Evolutionary conservation across 2,329 filamentous ascomycete genomes (phyloP).

Genomic region (Aspergillus fumigatiaffinis): DNA sequence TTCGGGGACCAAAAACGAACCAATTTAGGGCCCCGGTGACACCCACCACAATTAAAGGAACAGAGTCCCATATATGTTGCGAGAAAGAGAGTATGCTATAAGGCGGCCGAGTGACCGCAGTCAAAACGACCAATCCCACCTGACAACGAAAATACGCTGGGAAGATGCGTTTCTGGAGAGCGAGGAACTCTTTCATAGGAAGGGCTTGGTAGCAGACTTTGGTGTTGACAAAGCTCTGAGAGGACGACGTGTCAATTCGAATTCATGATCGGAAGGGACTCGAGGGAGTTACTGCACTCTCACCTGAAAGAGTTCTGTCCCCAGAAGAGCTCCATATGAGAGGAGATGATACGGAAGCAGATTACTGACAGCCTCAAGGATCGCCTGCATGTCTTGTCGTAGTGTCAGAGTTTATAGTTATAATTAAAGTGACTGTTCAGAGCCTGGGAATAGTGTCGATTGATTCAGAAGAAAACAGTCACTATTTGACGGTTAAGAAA

Average conservation of each 20-base stretch:
- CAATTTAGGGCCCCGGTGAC: conserved; percentile 34
- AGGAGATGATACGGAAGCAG: conserved; percentile 35
- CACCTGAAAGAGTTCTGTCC: conserved; percentile 36
- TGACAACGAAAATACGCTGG: conserved; percentile 40
- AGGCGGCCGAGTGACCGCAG: conserved; percentile 32
- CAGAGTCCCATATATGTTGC: conserved; percentile 16
- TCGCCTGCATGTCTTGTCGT: conserved; percentile 9
- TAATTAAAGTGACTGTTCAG: neutral
- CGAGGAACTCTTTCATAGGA: conserved; percentile 35
- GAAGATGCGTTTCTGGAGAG: conserved; percentile 39
- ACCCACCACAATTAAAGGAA: conserved; percentile 28
- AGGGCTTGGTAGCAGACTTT: conserved; percentile 37
- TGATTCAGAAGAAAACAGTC: neutral
- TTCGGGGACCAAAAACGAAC: conserved; percentile 34
- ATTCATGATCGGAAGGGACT: neutral
- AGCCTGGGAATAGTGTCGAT: neutral
- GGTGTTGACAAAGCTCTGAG: conserved; percentile 39
- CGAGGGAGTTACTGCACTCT: neutral
- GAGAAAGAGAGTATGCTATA: conserved; percentile 27
- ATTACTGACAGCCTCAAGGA: conserved; percentile 11
- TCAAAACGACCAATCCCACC: conserved; percentile 31
- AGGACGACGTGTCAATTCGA: neutral
- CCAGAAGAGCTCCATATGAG: conserved; percentile 38
- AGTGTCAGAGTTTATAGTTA: neutral
- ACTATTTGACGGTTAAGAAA: neutral